Evolutionary conservation across 768 basidiomycete species (phyloP).

Genomic region (Butyriboletus loyo): DNA sequence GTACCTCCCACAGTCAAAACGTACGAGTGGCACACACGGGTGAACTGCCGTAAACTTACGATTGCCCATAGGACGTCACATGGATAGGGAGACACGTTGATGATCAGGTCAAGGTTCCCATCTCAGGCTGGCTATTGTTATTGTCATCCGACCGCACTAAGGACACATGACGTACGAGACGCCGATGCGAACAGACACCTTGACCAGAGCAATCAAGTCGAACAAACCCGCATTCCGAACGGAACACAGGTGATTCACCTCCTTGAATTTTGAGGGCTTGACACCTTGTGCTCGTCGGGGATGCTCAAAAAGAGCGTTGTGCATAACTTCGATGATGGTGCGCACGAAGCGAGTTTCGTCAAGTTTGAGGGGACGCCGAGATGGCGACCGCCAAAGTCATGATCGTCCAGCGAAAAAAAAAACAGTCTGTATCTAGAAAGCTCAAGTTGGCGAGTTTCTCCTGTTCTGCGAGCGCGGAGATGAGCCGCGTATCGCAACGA

Average conservation of each 20-base stretch:
- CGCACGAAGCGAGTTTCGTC: neutral
- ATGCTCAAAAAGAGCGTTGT: neutral
- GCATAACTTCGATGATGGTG: neutral
- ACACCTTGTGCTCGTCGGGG: neutral
- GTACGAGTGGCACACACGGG: too few relatives aligned
- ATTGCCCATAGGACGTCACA: neutral
- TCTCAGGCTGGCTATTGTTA: too few relatives aligned
- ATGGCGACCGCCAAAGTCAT: neutral
- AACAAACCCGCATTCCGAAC: neutral
- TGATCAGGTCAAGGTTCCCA: neutral
- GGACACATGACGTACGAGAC: too few relatives aligned
- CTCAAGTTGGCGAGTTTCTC: neutral
- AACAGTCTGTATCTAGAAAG: neutral
- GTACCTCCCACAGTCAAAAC: too few relatives aligned
- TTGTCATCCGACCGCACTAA: too few relatives aligned
- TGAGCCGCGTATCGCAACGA: neutral
- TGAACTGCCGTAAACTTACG: too few relatives aligned
- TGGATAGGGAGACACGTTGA: neutral
- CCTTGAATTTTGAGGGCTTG: neutral
- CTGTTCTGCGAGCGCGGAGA: neutral
- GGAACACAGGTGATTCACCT: constrained; percentile 9
- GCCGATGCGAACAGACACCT: too few relatives aligned
- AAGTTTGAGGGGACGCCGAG: constrained; percentile 4
- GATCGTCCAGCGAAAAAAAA: neutral
- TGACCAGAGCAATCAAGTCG: constrained; percentile 4